Conservation (phyloP, 2,329 filamentous ascomycete genomes). For the Fusarium udum region DNA sequence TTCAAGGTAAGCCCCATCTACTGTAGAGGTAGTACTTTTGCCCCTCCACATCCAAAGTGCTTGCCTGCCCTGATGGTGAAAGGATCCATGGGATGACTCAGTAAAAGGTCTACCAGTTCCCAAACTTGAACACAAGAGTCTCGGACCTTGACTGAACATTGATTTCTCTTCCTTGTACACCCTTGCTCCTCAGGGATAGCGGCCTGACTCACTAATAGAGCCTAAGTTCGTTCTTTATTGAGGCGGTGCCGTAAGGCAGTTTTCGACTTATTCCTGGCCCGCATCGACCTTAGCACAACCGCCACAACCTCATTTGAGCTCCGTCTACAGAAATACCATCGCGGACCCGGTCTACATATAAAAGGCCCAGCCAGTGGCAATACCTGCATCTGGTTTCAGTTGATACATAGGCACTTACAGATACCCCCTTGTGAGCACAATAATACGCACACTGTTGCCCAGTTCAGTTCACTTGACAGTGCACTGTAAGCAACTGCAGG, state of each 20-base stretch:
- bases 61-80: background rate
- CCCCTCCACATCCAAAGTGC: conserved; percentile 4
- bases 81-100: conserved; percentile 14
- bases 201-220: conserved; percentile 37
- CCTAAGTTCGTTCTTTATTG: conserved; percentile 7
- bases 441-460: background rate
- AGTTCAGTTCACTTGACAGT: background rate
- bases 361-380: background rate
- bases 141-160: background rate
- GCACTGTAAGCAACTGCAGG: background rate
- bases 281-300: conserved; percentile 9
- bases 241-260: conserved; percentile 43
- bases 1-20: conserved; percentile 20
- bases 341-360: conserved; percentile 9
- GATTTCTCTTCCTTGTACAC: background rate
- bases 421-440: background rate
- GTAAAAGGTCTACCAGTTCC: background rate
- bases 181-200: background rate
- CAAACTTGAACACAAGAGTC: background rate
- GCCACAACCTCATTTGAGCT: conserved; percentile 18
- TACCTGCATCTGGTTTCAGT: background rate
- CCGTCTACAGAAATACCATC: conserved; percentile 1
- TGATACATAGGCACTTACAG: background rate
- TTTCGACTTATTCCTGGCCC: conserved; percentile 25
- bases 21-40: background rate